Evolutionary conservation across 345 rosid genomes (phyloP).

Genomic region (Eucalyptus globulus): DNA sequence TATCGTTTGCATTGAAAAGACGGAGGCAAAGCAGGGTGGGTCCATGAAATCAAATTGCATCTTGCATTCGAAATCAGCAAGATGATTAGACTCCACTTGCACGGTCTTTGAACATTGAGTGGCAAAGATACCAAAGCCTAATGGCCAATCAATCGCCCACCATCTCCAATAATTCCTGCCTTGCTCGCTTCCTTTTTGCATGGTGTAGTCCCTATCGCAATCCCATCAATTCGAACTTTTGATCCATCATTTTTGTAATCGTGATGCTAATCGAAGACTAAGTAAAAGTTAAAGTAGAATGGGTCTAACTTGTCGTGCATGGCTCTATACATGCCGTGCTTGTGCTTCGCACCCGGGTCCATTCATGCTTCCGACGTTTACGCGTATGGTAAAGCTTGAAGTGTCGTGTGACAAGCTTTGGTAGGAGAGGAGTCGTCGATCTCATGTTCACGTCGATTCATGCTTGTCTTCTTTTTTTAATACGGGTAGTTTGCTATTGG

Average conservation of each 20-base stretch:
- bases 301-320: not conserved
- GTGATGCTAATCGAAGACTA: not conserved
- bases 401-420: not conserved
- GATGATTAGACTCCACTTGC: not conserved
- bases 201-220: not conserved
- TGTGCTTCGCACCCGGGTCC: not conserved
- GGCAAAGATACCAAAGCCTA: not conserved
- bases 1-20: not conserved
- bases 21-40: not conserved
- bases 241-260: not conserved
- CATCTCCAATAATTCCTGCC: not conserved
- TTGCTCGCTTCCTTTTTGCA: not conserved
- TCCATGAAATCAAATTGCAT: not conserved
- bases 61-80: not conserved
- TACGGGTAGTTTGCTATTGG: not conserved
- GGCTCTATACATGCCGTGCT: not conserved
- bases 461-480: not conserved
- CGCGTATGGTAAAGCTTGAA: not conserved
- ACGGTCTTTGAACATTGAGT: not conserved
- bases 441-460: not conserved
- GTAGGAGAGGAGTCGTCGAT: not conserved
- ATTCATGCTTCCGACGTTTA: not conserved
- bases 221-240: not conserved
- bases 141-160: not conserved
- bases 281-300: not conserved